Evolutionary conservation across 202 grass and related monocot species (phyloP), one percentile per base, ranked within the genome.

Genomic region (Cymbopogon flexuosus): DNA sequence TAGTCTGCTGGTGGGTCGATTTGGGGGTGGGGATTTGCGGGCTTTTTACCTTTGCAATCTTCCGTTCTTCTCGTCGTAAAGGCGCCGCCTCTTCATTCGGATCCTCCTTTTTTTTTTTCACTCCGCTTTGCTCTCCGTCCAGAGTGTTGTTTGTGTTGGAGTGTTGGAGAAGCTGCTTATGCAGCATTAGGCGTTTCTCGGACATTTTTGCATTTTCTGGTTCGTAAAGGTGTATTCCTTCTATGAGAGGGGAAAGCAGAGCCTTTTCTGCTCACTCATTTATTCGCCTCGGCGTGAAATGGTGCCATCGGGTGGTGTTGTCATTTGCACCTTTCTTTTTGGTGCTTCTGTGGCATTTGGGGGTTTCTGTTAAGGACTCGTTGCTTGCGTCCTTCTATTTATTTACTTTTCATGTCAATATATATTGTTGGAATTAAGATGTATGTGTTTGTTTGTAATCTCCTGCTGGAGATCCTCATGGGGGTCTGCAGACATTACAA

Each of bases 171-270:
- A 58, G 63, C 77, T 63, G n/a, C 63, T 30, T 21, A 45, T 29
- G 41, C 65, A 35, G 66, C 66, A 52, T 72, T 84, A 65, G n/a
- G 8, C 68, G 77, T 77, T 77, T 18, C 46, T 30, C 7, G 49
- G 46, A 52, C 33, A 36, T n/a, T 72, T 43, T 62, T 43, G 42
- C 56, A 33, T 40, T 58, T 27, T 72, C 68, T 84, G 33, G 71
- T 77, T 45, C 81, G 8, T 80, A 84, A 88, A 88, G 73, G 73
- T 27, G 66, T 45, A n/a, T 41, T 51, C 64, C 35, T 52, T 52
- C 73, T 78, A 65, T 84, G 65, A 51, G 65, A 51, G 62, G 62
- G 68, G 52, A 78, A 84, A 81, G 88, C 62, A 51, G 57, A 10
- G 30, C 45, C 84, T 84, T 84, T 84, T 74, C 69, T 84, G 24